Base-by-base conservation (phyloP, 306 rosid genomes). In the Nissolia schottii region DNA sequence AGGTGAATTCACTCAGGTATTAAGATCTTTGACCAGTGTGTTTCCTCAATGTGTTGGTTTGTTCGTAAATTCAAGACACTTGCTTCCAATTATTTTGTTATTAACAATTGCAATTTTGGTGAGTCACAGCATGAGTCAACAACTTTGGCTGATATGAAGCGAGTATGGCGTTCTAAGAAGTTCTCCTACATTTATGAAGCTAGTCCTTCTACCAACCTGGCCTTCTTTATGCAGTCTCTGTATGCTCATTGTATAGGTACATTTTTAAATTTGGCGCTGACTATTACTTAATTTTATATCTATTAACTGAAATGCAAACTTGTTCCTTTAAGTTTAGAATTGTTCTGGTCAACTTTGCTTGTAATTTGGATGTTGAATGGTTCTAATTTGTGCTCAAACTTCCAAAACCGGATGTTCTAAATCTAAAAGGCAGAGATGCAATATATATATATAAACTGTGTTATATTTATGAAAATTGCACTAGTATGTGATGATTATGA, bases 151-250 rank as follows among this genome's bases (percentile, higher is more conserved):
- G 91, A 82, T 19, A 86, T 91, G 92, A 91, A 89, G 83, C 87
- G 87, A 68, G 77, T 87, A 27, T 94, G 99, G 99, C 65, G 82
- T 76, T 87, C 87, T 8, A 89, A 82, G 66, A 91, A 82, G 74
- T 86, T 91, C 80, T 85, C 98, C n/a, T 87, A 71, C 83, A 87
- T 94, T 81, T 91, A 80, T 45, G 91, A 91, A 74, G 90, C 92
- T 34, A 71, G 70, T 78, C 96, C 98, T 73, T 77, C 88, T 40
- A 32, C 82, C 63, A 86, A 89, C 85, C 72, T 82, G 78, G 94
- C 87, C 53, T 89, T 94, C 90, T 91, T 94, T 40, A 87, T 94
- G 95, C 98, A 94, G 72, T 86, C 96, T 14, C 65, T 94, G 24
- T 94, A 78, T 74, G 87, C 89, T 68, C 97, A 89, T 51, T 84